Percentiles rank a stretch among this genome's conserved stretches.
Evolutionary conservation across 148 eudicot genomes (phyloP).

Genomic region (Persicaria tinctoria): DNA sequence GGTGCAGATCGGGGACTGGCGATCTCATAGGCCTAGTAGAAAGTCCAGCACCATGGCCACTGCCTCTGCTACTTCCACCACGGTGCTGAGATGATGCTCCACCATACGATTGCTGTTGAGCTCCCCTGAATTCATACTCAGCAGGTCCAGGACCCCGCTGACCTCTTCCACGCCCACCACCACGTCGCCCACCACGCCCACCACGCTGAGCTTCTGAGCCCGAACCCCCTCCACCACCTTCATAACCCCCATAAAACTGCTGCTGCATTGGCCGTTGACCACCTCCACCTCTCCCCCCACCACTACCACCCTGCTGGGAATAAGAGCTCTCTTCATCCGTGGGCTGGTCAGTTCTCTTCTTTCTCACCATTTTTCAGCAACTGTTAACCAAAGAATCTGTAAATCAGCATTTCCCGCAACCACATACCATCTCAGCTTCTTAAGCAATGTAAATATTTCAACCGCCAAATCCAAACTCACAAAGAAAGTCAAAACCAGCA

Average conservation of each 20-base stretch:
- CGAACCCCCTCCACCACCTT: conserved; percentile 31
- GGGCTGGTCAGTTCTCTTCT: conserved; percentile 53
- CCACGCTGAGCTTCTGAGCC: conserved; percentile 27
- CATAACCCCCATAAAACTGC: conserved; percentile 37
- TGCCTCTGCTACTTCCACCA: conserved; percentile 26
- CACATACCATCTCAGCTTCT: background rate
- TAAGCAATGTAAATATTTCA: too few species aligned
- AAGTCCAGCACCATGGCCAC: conserved; percentile 45
- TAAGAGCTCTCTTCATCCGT: conserved; percentile 57
- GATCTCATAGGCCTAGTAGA: conserved; percentile 50
- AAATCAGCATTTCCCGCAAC: background rate
- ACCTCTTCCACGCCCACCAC: conserved; percentile 39
- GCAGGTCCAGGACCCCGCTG: conserved; percentile 43
- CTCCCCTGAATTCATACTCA: conserved; percentile 55
- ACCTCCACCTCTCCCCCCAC: conserved; percentile 20
- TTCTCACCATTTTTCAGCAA: conserved; percentile 54
- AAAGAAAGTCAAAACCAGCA: background rate
- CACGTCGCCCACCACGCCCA: conserved; percentile 28
- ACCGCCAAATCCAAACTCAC: background rate
- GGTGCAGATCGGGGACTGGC: conserved; percentile 95
- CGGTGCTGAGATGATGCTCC: conserved; percentile 56
- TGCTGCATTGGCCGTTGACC: conserved; percentile 30
- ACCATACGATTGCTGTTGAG: conserved; percentile 38
- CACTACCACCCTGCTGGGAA: conserved; percentile 33
- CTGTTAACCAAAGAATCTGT: background rate